These are phyloP conservation scores for Piper betle DNA, from an alignment of 164 flowering plant genomes.

Conservation along the genomic window DNA sequence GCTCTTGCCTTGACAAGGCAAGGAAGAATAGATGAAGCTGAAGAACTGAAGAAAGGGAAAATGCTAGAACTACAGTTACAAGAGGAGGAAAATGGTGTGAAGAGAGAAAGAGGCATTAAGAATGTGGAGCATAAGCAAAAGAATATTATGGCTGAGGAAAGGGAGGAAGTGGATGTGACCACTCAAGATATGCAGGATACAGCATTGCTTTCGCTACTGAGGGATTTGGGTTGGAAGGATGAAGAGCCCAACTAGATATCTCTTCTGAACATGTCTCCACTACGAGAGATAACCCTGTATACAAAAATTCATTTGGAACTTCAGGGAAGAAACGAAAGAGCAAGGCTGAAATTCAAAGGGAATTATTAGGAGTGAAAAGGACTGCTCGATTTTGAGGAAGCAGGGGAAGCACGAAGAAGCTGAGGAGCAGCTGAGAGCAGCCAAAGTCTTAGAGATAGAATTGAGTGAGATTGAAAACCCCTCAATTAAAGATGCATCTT, in stretches of 20 bases:
- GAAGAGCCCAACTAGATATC: conserved; percentile 20
- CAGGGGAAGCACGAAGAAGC: conserved; percentile 71
- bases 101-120: conserved; percentile 8
- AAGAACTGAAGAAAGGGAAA: conserved; percentile 60
- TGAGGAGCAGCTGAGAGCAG: conserved; percentile 48
- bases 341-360: conserved; percentile 71
- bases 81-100: conserved; percentile 39
- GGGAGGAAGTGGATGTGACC: conserved; percentile 42
- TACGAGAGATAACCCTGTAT: conserved; percentile 4
- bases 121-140: conserved; percentile 6
- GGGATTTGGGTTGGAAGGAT: conserved; percentile 71
- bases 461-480: conserved; percentile 44
- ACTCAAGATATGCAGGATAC: conserved; percentile 84
- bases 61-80: conserved; percentile 67
- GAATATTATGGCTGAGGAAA: conserved; percentile 16
- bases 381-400: conserved; percentile 71
- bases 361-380: conserved; percentile 64
- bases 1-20: conserved; percentile 77
- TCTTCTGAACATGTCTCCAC: conserved; percentile 10
- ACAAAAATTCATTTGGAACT: conserved; percentile 7
- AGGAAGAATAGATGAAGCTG: conserved; percentile 73
- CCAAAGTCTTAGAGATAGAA: conserved; percentile 56
- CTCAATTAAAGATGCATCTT: conserved; percentile 8
- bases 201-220: conserved; percentile 40
- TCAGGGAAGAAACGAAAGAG: conserved; percentile 27